These are phyloP conservation scores for Atkinsonella texensis DNA, from an alignment of 2,329 filamentous ascomycete species.

Conservation along the genomic window DNA sequence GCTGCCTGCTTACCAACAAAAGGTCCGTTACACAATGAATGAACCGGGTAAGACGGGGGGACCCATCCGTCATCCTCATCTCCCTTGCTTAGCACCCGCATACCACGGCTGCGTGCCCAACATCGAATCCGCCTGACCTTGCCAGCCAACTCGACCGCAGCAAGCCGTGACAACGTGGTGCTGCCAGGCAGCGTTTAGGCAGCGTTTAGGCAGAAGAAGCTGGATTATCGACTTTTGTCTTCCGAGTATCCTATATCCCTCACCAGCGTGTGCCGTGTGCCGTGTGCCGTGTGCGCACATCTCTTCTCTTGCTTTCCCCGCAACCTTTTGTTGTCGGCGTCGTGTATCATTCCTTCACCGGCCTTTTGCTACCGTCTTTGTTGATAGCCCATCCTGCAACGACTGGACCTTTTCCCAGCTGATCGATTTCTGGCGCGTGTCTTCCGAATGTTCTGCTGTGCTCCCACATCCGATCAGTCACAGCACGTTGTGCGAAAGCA, in stretches of 20 bases:
- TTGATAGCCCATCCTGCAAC: background rate
- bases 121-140: background rate
- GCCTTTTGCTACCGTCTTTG: background rate
- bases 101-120: background rate
- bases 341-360: background rate
- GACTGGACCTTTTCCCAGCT: background rate
- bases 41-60: background rate
- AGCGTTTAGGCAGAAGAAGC: background rate
- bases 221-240: background rate
- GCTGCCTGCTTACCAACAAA: too few species aligned
- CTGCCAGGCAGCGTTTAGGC: background rate
- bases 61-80: too few species aligned
- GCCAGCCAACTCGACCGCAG: background rate
- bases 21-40: too few species aligned
- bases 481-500: background rate
- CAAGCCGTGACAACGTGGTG: background rate
- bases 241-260: background rate
- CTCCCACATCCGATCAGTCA: conserved; percentile 2
- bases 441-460: background rate
- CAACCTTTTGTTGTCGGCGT: background rate
- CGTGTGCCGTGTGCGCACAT: background rate
- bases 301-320: background rate
- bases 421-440: background rate
- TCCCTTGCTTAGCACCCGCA: background rate
- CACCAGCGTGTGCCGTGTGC: background rate